Evolutionary conservation across 1,139 yeast species (phyloP).

Genomic region (Geotrichum phurueaensis): DNA sequence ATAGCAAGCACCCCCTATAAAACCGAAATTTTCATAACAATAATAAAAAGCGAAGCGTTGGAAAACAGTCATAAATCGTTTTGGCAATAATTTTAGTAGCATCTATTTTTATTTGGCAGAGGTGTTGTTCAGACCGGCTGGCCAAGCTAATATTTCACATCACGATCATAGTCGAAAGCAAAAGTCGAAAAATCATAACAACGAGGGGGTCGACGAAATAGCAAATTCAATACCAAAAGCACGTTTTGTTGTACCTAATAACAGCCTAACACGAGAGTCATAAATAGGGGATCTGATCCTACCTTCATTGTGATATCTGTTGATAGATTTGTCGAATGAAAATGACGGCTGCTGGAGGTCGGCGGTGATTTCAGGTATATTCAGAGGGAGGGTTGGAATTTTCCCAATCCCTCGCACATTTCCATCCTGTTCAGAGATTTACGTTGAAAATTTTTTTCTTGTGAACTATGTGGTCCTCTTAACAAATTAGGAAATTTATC

Average conservation of each 20-base stretch:
- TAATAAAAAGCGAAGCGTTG: background rate
- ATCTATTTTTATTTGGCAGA: background rate
- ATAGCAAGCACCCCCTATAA: background rate
- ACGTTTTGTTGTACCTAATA: slow-evolving; percentile 22
- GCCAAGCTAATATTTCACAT: background rate
- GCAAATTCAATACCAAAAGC: background rate
- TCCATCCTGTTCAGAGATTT: background rate
- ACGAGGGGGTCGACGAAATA: background rate
- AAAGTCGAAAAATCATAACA: background rate
- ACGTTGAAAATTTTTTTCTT: slow-evolving; percentile 9
- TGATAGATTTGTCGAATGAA: slow-evolving; percentile 14
- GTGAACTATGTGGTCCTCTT: background rate
- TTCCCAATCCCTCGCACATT: slow-evolving; percentile 3
- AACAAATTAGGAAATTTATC: background rate
- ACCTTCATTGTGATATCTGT: slow-evolving; percentile 18
- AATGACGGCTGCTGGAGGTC: slow-evolving; percentile 16
- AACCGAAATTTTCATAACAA: background rate
- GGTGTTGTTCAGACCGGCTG: background rate
- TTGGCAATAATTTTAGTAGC: background rate
- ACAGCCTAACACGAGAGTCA: slow-evolving; percentile 28
- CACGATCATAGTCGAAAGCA: background rate
- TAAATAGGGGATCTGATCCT: slow-evolving; percentile 14
- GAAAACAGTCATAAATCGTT: background rate
- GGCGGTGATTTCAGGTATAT: slow-evolving; percentile 12
- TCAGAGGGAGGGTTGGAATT: slow-evolving; percentile 9